Percentiles rank a stretch among this genome's conserved stretches.
phyloP scores from a whole-genome alignment of 2,329 filamentous ascomycete genomes.

The Colletotrichum theobromicola region DNA sequence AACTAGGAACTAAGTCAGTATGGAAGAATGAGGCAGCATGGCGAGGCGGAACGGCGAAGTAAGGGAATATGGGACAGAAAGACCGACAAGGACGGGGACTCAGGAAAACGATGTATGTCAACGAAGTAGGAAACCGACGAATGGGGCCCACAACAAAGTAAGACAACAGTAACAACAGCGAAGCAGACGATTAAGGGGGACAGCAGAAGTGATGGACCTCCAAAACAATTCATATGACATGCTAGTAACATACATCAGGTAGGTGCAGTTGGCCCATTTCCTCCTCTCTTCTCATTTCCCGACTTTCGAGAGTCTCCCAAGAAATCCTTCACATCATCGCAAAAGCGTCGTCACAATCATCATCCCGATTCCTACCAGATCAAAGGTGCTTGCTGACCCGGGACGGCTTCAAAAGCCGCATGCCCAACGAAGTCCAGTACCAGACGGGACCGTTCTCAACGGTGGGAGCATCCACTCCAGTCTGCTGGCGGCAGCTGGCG shows the following conservation, averaged over 20 bases:
- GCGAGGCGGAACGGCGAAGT: no score
- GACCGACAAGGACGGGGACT: no score
- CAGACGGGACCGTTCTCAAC: background rate
- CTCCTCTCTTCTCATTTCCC: conserved; percentile 3
- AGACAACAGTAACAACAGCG: background rate
- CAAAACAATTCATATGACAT: conserved; percentile 19
- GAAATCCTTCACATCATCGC: conserved; percentile 7
- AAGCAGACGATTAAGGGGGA: background rate
- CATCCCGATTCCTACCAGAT: background rate
- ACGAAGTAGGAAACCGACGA: no score
- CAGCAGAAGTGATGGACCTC: background rate
- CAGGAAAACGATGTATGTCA: no score
- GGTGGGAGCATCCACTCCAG: background rate
- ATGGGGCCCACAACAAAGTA: no score
- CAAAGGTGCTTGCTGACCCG: background rate
- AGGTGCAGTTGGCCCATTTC: conserved; percentile 16
- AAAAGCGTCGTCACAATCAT: background rate
- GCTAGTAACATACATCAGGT: conserved; percentile 13
- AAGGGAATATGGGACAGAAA: no score
- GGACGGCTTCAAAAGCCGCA: conserved; percentile 6
- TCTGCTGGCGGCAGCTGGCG: conserved; percentile 35
- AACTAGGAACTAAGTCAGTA: no score
- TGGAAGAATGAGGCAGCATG: no score
- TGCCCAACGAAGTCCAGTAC: conserved; percentile 1
- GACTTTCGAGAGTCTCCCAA: conserved; percentile 9